A percentile compares a stretch with the other conserved stretches of the same genome.
These are phyloP conservation scores for Phytophthora multivora DNA, from an alignment of 352 stramenopile species.

Conservation along the genomic window DNA sequence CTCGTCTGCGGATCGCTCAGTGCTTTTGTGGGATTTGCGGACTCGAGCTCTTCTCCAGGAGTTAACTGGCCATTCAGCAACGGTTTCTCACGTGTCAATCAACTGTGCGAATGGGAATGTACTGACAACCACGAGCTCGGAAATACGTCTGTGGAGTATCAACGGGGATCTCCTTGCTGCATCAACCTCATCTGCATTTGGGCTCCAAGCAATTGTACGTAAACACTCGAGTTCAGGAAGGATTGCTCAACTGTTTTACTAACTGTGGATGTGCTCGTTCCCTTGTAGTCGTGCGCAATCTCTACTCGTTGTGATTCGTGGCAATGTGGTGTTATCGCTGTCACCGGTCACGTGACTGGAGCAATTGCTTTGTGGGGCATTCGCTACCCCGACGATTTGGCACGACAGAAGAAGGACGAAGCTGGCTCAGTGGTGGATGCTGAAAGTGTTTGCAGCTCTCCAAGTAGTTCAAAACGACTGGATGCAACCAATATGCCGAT, in stretches of 20 bases:
- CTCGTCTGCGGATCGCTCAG: slow-evolving; percentile 56
- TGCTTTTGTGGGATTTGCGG: slow-evolving; percentile 76
- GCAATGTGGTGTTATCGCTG: slow-evolving; percentile 69
- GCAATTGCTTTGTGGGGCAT: slow-evolving; percentile 78
- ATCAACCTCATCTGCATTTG: slow-evolving; percentile 45
- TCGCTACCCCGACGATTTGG: slow-evolving; percentile 62
- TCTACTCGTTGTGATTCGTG: slow-evolving; percentile 76
- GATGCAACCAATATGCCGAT: slow-evolving; percentile 1
- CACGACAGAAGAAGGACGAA: slow-evolving; percentile 29
- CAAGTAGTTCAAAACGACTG: slow-evolving; percentile 7
- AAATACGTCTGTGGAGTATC: slow-evolving; percentile 79
- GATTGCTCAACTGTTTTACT: background rate
- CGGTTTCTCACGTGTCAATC: slow-evolving; percentile 64
- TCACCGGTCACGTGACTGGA: slow-evolving; percentile 74
- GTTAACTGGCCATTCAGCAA: slow-evolving; percentile 50
- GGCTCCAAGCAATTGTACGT: slow-evolving; percentile 64
- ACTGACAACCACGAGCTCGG: slow-evolving; percentile 47
- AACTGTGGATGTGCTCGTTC: background rate
- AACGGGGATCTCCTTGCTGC: slow-evolving; percentile 76
- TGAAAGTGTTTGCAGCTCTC: background rate
- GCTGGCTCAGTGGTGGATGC: background rate
- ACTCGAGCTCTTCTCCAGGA: slow-evolving; percentile 65
- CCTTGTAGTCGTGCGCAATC: slow-evolving; percentile 51
- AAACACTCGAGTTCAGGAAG: background rate
- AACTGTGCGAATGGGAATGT: slow-evolving; percentile 75